These are phyloP conservation scores for Lithohypha guttulata DNA, from an alignment of 2,329 filamentous ascomycete genomes.

Conservation along the genomic window DNA sequence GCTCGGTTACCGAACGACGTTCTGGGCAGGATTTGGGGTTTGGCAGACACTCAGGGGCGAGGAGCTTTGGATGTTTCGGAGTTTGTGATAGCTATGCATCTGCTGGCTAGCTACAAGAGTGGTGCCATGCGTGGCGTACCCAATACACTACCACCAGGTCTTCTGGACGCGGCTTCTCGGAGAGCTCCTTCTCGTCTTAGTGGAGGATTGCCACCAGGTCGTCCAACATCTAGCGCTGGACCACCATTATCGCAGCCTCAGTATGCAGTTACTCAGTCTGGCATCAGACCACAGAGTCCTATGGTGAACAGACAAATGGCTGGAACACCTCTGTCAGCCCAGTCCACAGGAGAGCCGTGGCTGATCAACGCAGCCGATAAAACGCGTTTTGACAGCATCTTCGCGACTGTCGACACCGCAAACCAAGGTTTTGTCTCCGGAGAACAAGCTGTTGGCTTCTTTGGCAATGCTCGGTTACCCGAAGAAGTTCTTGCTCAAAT, in stretches of 20 bases:
- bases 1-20: constrained; percentile 81
- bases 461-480: constrained; percentile 79
- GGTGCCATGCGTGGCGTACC: constrained; percentile 71
- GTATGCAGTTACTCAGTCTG: constrained; percentile 52
- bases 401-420: constrained; percentile 68
- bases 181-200: constrained; percentile 43
- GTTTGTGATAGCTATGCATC: constrained; percentile 96
- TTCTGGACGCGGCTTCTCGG: constrained; percentile 83
- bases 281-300: constrained; percentile 48
- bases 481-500: constrained; percentile 88
- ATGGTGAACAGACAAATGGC: constrained; percentile 43
- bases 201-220: constrained; percentile 41
- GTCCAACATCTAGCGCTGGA: constrained; percentile 47
- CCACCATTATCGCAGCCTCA: constrained; percentile 59
- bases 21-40: constrained; percentile 89
- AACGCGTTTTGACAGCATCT: constrained; percentile 75
- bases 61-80: constrained; percentile 78
- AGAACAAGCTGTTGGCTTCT: constrained; percentile 87
- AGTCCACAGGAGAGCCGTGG: constrained; percentile 61
- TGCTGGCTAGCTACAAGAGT: constrained; percentile 83
- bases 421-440: constrained; percentile 79
- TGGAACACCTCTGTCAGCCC: constrained; percentile 36
- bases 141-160: constrained; percentile 64
- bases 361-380: constrained; percentile 75
- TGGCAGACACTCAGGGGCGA: constrained; percentile 86